Base-by-base conservation (phyloP, 1,284 basidiomycete genomes). In the Cystobasidium pallidum region DNA sequence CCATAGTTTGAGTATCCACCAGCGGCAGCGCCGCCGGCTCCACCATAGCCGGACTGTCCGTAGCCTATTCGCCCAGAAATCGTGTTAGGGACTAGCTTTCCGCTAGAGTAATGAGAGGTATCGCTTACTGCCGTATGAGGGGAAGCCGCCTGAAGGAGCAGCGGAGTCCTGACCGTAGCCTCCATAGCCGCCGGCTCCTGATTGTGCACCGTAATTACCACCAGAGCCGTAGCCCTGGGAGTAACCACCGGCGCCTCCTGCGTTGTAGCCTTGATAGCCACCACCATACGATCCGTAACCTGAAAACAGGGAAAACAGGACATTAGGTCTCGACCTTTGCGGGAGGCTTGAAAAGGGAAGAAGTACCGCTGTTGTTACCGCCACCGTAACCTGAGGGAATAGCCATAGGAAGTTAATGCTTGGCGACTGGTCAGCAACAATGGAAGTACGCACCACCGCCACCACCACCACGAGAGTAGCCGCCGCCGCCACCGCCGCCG, bases 401-500 rank as follows among this genome's bases (percentile, higher is more conserved):
- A 39, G n/a, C n/a, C n/a, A 43, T 1, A 6, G 0, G 2, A 36
- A 39, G 24, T 54, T 28, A 54, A 28, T 6, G 13, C 36, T 30
- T 26, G 4, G 26, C 15, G 13, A 26, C 21, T 7, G 39, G 13
- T 10, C 6, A 39, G 15, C 19, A 21, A 7, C 19, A 34, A 43
- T 8, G 32, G 19, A n/a, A 17, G 19, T 59, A 26, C 15, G 15
- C 52, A 55, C 63, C 64, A 54, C 47, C 64, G 39, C 66, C 66
- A 36, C 55, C 67, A 30, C 68, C 59, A 21, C 43, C 63, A 11
- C 49, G 45, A 28, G 32, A 54, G 36, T 34, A 54, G 55, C 66
- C 66, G 36, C 66, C 61, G 28, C 68, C 68, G 61, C 61, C 59
- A 26, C 61, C 81, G 57, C 78, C 66, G 41, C 76, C 70, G 43